phyloP scores from a whole-genome alignment of 106 monocot genomes.

The Platanthera zijinensis region DNA sequence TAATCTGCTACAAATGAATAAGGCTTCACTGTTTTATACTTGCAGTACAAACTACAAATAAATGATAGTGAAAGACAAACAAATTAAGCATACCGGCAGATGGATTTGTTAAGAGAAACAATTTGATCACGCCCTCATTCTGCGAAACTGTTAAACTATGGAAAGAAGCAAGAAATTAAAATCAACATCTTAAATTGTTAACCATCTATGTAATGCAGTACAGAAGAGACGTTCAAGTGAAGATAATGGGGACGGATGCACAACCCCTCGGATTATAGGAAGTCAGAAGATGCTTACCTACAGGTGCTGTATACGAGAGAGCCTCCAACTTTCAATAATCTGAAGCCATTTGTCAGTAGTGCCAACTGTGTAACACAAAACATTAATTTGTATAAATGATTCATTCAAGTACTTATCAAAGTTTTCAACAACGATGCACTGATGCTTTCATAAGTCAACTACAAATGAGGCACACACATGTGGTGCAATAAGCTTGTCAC shows the following conservation, averaged over 20 bases:
- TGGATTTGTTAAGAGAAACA: slow-evolving; percentile 54
- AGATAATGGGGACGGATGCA: neutral
- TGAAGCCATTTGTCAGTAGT: slow-evolving; percentile 88
- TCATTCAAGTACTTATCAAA: neutral
- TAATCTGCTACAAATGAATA: neutral
- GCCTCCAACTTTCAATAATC: slow-evolving; percentile 74
- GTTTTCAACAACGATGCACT: neutral
- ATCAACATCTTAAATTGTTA: neutral
- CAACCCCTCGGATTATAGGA: neutral
- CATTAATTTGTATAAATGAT: slow-evolving; percentile 1
- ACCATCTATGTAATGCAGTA: neutral
- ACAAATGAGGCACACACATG: neutral
- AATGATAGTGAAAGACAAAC: neutral
- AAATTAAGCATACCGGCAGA: slow-evolving; percentile 60
- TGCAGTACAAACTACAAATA: neutral
- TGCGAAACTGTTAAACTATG: slow-evolving; percentile 81
- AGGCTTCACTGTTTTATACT: neutral
- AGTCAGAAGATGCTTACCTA: slow-evolving; percentile 38
- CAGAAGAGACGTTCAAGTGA: neutral
- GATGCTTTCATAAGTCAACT: neutral
- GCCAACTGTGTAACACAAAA: slow-evolving; percentile 41
- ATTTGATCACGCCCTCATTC: slow-evolving; percentile 81
- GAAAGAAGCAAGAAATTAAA: slow-evolving; percentile 7
- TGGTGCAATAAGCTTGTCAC: neutral
- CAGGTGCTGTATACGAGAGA: slow-evolving; percentile 92